phyloP scores from a whole-genome alignment of 2,329 filamentous ascomycete species.

The Aspergillus latus region DNA sequence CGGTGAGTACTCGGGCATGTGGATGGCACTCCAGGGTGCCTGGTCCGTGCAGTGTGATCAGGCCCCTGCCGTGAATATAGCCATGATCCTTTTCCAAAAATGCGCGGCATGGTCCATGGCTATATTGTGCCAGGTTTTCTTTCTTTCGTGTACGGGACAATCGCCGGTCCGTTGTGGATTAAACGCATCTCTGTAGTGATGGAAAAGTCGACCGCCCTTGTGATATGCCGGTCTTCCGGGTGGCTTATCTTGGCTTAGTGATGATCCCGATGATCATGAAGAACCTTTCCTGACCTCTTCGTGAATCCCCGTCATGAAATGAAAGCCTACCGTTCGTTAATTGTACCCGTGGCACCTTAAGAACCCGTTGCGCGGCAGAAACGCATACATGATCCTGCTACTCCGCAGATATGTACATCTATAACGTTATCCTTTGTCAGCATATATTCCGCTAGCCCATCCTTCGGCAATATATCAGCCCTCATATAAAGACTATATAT shows the following conservation, averaged over 20 bases:
- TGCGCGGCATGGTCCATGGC: neutral
- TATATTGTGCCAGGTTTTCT: conserved; percentile 5
- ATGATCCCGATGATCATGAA: neutral
- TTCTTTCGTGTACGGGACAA: neutral
- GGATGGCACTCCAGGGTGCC: neutral
- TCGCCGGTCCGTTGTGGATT: neutral
- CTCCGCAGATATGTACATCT: too few relatives aligned
- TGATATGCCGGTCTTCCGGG: conserved; percentile 2
- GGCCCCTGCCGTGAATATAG: neutral
- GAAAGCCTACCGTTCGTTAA: neutral
- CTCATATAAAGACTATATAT: too few relatives aligned
- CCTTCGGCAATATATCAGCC: too few relatives aligned
- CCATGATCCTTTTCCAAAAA: neutral
- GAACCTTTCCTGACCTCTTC: neutral
- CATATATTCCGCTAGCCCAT: neutral
- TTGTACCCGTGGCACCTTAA: neutral
- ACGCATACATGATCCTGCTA: neutral
- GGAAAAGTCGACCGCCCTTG: conserved; percentile 1
- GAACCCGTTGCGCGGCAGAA: neutral
- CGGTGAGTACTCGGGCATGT: neutral
- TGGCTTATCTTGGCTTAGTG: conserved; percentile 4
- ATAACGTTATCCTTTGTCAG: too few relatives aligned
- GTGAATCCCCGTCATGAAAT: neutral
- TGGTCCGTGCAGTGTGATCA: neutral
- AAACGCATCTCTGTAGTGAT: neutral